Evolutionary conservation across 257 asterid species (phyloP).

Genomic region (Coffea canephora): DNA sequence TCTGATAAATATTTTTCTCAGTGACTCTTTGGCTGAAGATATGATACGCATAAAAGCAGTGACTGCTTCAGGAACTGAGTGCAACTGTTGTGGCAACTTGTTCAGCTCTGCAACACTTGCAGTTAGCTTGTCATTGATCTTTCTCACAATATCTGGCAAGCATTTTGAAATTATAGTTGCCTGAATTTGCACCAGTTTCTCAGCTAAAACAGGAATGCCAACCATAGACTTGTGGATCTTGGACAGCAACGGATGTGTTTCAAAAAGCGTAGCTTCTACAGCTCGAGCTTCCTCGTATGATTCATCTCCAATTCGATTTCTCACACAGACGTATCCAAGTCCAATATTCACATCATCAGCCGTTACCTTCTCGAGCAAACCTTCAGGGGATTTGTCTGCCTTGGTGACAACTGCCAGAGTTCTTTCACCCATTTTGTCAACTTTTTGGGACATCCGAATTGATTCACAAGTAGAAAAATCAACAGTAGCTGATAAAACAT

Average conservation of each 20-base stretch:
- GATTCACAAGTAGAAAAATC: slow-evolving; percentile 17
- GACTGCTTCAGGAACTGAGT: slow-evolving; percentile 1
- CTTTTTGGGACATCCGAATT: too few species aligned
- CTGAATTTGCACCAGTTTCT: slow-evolving; percentile 21
- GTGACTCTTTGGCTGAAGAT: slow-evolving; percentile 7
- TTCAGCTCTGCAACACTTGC: neutral
- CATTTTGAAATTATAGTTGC: slow-evolving; percentile 16
- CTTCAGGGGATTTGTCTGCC: slow-evolving; percentile 16
- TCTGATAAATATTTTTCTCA: slow-evolving; percentile 9
- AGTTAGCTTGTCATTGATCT: neutral
- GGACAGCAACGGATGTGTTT: slow-evolving; percentile 1
- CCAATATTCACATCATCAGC: slow-evolving; percentile 11
- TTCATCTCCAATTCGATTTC: slow-evolving; percentile 17
- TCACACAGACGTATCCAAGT: slow-evolving; percentile 21
- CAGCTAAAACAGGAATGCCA: slow-evolving; percentile 14
- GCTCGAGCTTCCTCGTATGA: slow-evolving; percentile 14
- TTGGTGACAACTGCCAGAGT: slow-evolving; percentile 22
- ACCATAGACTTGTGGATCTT: slow-evolving; percentile 13
- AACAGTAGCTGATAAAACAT: slow-evolving; percentile 16
- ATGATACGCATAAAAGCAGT: slow-evolving; percentile 12
- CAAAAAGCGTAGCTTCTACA: slow-evolving; percentile 4
- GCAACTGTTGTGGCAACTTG: slow-evolving; percentile 6
- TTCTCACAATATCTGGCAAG: slow-evolving; percentile 1
- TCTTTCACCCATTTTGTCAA: slow-evolving; percentile 3
- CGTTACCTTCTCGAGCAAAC: slow-evolving; percentile 15